These are phyloP conservation scores for Canavalia gladiata DNA, from an alignment of 306 rosid genomes.

Conservation along the genomic window DNA sequence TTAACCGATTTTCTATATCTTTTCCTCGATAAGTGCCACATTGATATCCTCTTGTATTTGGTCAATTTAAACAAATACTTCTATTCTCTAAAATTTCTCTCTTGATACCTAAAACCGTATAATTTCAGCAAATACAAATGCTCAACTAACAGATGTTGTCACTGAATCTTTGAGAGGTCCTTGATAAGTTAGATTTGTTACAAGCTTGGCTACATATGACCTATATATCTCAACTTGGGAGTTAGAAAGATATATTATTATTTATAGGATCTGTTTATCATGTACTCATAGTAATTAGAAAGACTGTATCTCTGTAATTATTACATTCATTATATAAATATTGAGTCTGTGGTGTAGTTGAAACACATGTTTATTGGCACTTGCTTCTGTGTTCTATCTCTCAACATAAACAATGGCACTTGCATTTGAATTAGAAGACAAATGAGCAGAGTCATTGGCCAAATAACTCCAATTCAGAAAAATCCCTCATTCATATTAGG, in stretches of 20 bases:
- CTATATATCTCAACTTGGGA: not conserved
- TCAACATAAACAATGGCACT: not conserved
- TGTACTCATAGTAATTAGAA: not conserved
- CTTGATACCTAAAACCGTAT: too few species aligned
- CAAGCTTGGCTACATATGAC: not conserved
- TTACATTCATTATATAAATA: not conserved
- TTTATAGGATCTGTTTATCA: not conserved
- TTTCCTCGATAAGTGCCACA: too few species aligned
- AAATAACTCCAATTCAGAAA: constrained; percentile 16
- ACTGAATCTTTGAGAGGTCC: not conserved
- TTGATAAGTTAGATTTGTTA: not conserved
- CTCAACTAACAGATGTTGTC: not conserved
- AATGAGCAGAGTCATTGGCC: not conserved
- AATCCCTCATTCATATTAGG: not conserved
- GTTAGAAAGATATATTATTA: constrained; percentile 3
- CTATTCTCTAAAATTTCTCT: too few species aligned
- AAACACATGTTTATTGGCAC: not conserved
- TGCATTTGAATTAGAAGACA: constrained; percentile 17
- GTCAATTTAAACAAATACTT: too few species aligned
- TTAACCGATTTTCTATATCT: too few species aligned
- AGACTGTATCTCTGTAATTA: too few species aligned
- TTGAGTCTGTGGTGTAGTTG: not conserved
- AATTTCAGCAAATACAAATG: not conserved
- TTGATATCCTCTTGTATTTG: too few species aligned
- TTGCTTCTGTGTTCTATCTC: not conserved